Conservation (phyloP, 116 monocot genomes). For the Cymodocea nodosa region DNA sequence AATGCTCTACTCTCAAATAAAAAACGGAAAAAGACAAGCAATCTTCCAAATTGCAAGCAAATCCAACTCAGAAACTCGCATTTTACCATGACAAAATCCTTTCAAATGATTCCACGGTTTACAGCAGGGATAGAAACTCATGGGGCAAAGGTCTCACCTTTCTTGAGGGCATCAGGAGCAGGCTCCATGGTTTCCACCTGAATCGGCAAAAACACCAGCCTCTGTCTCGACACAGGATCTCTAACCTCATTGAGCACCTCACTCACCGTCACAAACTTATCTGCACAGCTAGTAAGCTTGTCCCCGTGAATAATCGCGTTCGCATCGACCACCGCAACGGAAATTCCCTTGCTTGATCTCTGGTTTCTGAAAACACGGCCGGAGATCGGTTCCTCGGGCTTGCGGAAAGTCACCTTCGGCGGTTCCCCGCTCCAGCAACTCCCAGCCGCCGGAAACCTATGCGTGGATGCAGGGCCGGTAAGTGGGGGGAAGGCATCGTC, state of each 20-base stretch:
- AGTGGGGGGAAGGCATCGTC: not conserved
- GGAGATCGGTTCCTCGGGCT: constrained; percentile 8
- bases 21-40: too few species aligned
- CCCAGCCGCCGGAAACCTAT: not conserved
- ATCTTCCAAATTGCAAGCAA: too few species aligned
- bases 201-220: constrained; percentile 47
- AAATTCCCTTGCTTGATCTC: constrained; percentile 37
- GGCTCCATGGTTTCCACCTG: constrained; percentile 77
- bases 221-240: constrained; percentile 59
- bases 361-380: constrained; percentile 9
- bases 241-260: constrained; percentile 89
- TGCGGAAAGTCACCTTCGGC: not conserved
- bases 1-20: too few species aligned
- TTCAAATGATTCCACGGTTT: not conserved
- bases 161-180: constrained; percentile 56
- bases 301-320: constrained; percentile 78
- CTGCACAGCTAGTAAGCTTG: constrained; percentile 41
- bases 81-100: too few species aligned
- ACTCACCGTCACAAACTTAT: constrained; percentile 61
- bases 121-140: not conserved
- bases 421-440: constrained; percentile 8
- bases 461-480: not conserved
- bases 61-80: too few species aligned
- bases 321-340: constrained; percentile 85
- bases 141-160: constrained; percentile 31